Conservation (phyloP, 345 rosid genomes). For the Dovyalis caffra region DNA sequence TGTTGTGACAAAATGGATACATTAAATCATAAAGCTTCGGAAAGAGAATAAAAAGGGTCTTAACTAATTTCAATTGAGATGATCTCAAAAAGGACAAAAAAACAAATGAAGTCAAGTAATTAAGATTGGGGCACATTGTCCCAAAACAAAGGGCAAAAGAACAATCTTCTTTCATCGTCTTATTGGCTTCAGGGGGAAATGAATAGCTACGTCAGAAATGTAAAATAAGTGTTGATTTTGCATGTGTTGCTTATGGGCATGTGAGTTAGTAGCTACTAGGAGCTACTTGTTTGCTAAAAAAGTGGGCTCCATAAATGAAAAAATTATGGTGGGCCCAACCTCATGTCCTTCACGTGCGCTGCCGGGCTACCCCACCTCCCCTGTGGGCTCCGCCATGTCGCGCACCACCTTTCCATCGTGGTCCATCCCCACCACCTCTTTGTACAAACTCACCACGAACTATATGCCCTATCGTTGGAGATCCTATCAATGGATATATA, state of each 20-base stretch:
- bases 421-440: constrained; percentile 16
- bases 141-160: not conserved
- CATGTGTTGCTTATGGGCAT: constrained; percentile 1
- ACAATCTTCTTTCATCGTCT: not conserved
- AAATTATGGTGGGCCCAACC: constrained; percentile 33
- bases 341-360: constrained; percentile 49
- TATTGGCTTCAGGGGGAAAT: too few species aligned
- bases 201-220: not conserved
- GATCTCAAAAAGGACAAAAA: too few species aligned
- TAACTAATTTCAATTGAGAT: too few species aligned
- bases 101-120: not conserved
- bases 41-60: too few species aligned
- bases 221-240: constrained; percentile 1
- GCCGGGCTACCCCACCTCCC: constrained; percentile 34
- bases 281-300: not conserved
- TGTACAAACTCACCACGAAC: too few species aligned
- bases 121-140: not conserved
- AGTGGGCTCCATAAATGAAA: constrained; percentile 27
- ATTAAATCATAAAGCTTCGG: too few species aligned
- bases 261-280: too few species aligned
- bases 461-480: too few species aligned
- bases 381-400: constrained; percentile 37
- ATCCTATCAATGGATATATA: too few species aligned
- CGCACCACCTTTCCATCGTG: constrained; percentile 9
- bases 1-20: too few species aligned